Base-by-base conservation (phyloP, 352 stramenopile genomes). In the Phytophthora sp. region DNA sequence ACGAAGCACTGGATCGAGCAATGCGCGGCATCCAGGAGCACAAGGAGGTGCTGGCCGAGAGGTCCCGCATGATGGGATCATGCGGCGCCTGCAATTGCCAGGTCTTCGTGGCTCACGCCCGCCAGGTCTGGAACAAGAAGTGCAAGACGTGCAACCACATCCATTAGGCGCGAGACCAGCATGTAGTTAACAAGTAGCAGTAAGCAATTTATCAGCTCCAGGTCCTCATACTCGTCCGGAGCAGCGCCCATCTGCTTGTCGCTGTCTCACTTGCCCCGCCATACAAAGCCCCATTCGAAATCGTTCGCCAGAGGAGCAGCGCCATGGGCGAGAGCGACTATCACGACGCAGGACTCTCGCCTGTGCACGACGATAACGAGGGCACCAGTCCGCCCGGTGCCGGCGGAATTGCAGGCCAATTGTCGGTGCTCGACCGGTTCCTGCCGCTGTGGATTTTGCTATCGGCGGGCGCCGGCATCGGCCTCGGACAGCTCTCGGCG, bases 381-480 rank as follows among this genome's bases (percentile, higher is more conserved):
- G 17, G n/a, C 18, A 13, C 8, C 45, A 41, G 23, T 11, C 28
- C n/a, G n/a, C n/a, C 8, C 28, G 12, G 18, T n/a, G 32, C 32
- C 15, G 24, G 15, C 9, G 35, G 35, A 12, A 42, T 24, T 17
- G 35, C 35, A 5, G 35, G 20, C 10, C 39, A 46, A 15, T 45
- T 45, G 38, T 45, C 38, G 20, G 21, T 30, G 18, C 75, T 91
- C 18, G 76, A 88, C 41, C 77, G 73, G 7, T 76, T 87, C 59
- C 64, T 91, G 26, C 62, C 82, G 62, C 66, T 91, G 17, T 91
- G 79, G 79, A 88, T 91, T 66, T 44, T 82, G 13, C 24, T 83
- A 13, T 72, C 82, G 0, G 81, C 76, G 0, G 68, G 54, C 1
- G 26, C 56, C 17, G 79, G 79, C 1, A 62, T 88, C 46, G 71